Evolutionary conservation across 768 basidiomycete genomes (phyloP).

Genomic region (Dioszegia hungarica): DNA sequence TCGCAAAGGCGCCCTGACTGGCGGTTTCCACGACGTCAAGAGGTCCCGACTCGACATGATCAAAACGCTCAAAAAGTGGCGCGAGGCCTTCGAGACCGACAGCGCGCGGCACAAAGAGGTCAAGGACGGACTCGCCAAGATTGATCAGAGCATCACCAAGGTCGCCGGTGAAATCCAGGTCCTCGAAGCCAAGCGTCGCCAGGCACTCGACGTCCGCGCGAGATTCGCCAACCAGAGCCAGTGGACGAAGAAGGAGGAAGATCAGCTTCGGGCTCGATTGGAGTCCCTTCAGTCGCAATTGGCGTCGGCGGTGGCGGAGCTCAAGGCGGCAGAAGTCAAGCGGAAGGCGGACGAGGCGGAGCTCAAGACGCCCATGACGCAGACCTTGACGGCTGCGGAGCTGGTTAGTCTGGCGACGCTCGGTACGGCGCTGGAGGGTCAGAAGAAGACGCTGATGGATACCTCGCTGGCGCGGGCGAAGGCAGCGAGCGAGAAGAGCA

Average conservation of each 20-base stretch:
- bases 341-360: conserved; percentile 64
- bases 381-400: conserved; percentile 70
- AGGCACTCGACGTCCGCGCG: conserved; percentile 65
- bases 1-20: conserved; percentile 89
- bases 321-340: conserved; percentile 61
- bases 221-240: conserved; percentile 62
- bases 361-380: conserved; percentile 66
- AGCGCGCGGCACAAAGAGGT: conserved; percentile 65
- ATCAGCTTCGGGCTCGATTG: conserved; percentile 61
- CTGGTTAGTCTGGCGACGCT: conserved; percentile 62
- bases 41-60: conserved; percentile 85
- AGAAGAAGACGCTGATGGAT: conserved; percentile 66
- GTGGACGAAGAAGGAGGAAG: conserved; percentile 63
- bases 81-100: conserved; percentile 64
- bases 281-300: conserved; percentile 62
- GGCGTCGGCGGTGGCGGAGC: conserved; percentile 68
- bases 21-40: conserved; percentile 89
- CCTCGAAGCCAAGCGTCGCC: conserved; percentile 63
- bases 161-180: conserved; percentile 69
- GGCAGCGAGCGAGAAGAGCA: conserved; percentile 71
- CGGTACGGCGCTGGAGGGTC: conserved; percentile 68
- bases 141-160: conserved; percentile 83
- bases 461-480: conserved; percentile 65
- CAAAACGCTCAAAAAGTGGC: conserved; percentile 70
- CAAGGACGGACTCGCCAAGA: conserved; percentile 60